phyloP scores from a whole-genome alignment of 2,329 filamentous ascomycete species.

The Stachybotrys echinatus region DNA sequence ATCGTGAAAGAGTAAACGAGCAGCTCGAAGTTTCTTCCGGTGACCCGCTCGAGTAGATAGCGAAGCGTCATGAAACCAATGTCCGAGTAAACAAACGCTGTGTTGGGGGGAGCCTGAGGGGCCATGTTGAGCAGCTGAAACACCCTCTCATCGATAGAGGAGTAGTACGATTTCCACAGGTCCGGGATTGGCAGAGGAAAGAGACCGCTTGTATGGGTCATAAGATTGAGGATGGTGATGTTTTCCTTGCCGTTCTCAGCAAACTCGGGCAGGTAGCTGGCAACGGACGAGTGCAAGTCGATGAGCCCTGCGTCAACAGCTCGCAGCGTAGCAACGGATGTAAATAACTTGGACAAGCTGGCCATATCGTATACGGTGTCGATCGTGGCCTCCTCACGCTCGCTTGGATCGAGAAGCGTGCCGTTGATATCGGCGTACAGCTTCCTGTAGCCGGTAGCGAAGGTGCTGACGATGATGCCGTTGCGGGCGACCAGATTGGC shows the following conservation, averaged over 20 bases:
- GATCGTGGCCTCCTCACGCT: slow-evolving; percentile 20
- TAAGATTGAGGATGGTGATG: slow-evolving; percentile 25
- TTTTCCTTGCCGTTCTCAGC: slow-evolving; percentile 23
- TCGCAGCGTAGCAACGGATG: slow-evolving; percentile 24
- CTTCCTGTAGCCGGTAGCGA: slow-evolving; percentile 18
- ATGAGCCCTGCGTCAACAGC: slow-evolving; percentile 19
- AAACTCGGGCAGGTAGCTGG: slow-evolving; percentile 23
- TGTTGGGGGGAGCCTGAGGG: too few species aligned
- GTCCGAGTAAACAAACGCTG: too few species aligned
- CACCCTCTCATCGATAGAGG: too few species aligned
- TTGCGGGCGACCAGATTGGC: slow-evolving; percentile 13
- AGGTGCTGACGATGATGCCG: slow-evolving; percentile 16
- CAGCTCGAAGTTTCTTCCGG: too few species aligned
- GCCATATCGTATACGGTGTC: slow-evolving; percentile 34
- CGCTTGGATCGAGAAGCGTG: slow-evolving; percentile 13
- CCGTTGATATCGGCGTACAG: slow-evolving; percentile 23
- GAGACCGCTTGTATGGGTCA: slow-evolving; percentile 28
- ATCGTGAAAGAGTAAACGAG: too few species aligned
- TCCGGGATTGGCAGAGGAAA: slow-evolving; percentile 18
- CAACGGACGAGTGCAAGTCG: slow-evolving; percentile 19
- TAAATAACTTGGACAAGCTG: slow-evolving; percentile 31
- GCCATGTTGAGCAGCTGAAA: too few species aligned
- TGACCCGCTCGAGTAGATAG: too few species aligned
- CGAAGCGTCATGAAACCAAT: too few species aligned
- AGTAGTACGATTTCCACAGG: slow-evolving; percentile 19